A percentile compares a stretch with the other conserved stretches of the same genome.
These are phyloP conservation scores for Camellia lanceoleosa DNA, from an alignment of 148 eudicot species.

Conservation along the genomic window DNA sequence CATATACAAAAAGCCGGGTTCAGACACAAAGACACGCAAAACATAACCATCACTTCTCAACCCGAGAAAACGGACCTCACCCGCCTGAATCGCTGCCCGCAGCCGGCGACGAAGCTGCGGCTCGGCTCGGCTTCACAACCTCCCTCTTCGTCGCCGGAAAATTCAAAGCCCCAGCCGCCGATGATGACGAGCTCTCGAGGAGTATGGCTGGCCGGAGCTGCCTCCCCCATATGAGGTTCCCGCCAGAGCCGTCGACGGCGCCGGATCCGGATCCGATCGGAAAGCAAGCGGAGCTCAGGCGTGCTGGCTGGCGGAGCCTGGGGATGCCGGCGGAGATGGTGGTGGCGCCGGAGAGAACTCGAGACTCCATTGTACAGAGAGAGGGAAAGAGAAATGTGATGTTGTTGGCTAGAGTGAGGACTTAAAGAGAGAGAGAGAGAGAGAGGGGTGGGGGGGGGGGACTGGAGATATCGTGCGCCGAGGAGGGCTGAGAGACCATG, in stretches of 20 bases:
- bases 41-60: background rate
- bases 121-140: constrained; percentile 55
- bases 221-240: constrained; percentile 76
- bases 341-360: constrained; percentile 65
- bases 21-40: background rate
- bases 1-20: background rate
- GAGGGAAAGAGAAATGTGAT: background rate
- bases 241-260: constrained; percentile 46
- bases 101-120: constrained; percentile 61
- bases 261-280: constrained; percentile 22
- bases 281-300: constrained; percentile 16
- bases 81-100: constrained; percentile 73
- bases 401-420: background rate
- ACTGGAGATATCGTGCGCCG: constrained; percentile 22
- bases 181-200: constrained; percentile 34
- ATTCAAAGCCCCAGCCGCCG: background rate
- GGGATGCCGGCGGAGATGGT: constrained; percentile 54
- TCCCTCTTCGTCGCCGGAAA: constrained; percentile 33
- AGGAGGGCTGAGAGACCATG: constrained; percentile 1
- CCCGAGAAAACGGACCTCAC: constrained; percentile 76
- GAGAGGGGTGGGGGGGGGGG: too few species aligned
- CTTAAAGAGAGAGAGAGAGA: background rate
- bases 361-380: constrained; percentile 65
- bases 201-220: constrained; percentile 75
- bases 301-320: constrained; percentile 30